Base-by-base conservation (phyloP, 768 basidiomycete species). In the Leccinum sublutescens region DNA sequence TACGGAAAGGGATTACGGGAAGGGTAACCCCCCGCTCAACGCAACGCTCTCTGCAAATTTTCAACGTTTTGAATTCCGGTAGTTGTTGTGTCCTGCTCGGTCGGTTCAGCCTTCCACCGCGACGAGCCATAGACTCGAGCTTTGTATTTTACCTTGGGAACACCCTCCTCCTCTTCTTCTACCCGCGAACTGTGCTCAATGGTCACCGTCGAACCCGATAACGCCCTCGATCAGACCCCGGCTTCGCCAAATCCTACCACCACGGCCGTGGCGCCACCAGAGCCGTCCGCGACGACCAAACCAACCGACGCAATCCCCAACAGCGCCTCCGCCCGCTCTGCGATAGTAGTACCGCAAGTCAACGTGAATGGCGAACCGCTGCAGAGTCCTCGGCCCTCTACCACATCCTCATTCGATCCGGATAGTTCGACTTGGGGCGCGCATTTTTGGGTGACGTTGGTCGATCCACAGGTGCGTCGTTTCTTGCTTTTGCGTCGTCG, bases 361-460 rank as follows among this genome's bases (percentile, higher is more conserved):
- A 74, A 74, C 57, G 71, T 74, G 33, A 74, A 74, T 47, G 73
- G 73, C 21, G 71, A 75, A 25, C 73, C 73, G 5, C 19, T 74
- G 11, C 62, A 60, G 43, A 75, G 69, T 55, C 73, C 69, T 50
- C 69, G 73, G 34, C 74, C 69, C 8, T 73, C 74, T n/a, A 69
- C 60, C 29, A 64, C 62, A 2, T 66, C 68, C n/a, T 14, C 29
- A 0, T 54, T 62, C 29, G 74, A 74, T 60, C 59, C 66, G 4
- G 73, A 75, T 31, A 82, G 81, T 64, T 74, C 82, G 61, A 82
- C 81, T 29, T 95, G 93, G 93, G 93, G 92, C 5, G 84, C 89
- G 27, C 88, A 93, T 72, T 96, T 97, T 71, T 97, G 95, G 95
- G 92, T 96, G 7, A 95, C 95, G 6, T 80, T 96, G 54, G 82